Evolutionary conservation across 805 yeast species (phyloP), one percentile per base, ranked within the genome.

Genomic region (Ogataea sp.): DNA sequence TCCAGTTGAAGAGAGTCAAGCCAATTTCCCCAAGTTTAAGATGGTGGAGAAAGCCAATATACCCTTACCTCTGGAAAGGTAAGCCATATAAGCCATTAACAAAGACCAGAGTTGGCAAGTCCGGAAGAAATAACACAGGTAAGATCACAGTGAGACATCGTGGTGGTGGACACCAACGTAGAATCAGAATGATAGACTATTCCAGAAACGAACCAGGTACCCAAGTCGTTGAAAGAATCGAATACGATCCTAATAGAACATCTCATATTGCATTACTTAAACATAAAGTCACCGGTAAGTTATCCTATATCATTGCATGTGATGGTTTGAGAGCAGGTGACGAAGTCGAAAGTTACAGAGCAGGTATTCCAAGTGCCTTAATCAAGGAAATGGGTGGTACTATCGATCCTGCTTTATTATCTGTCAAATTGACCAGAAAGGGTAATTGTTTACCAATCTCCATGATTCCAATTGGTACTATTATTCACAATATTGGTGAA

Each of bases 261-360:
- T 82, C 93, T 6, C 98, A 93, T 63, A 83, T 93, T 58, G 98
- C 98, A 1, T 65, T 93, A 44, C 55, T 90, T 37, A 73, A 81
- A 59, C 82, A 83, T 60, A 61, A 68, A 37, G 72, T 65, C 26
- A 71, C 88, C 0, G 78, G 75, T 5, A 69, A 75, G 47, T 63
- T 79, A 43, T 73, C 90, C 10, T 93, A 93, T 59, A 85, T 93
- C 42, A 65, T 88, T 41, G 97, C 98, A 0, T 77, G 93, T 41
- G 90, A 87, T 45, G 98, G 97, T 11, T 67, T 90, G 56, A 78
- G 97, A 65, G 84, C 81, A 2, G 98, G 97, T 37, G 98, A 93
- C 59, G 68, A 68, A 33, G 90, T 93, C 27, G 96, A 89, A 65
- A 78, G 89, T 9, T 93, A 82, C 67, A 78, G 97, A 60, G 59